Evolutionary conservation across 169 alveolate species (phyloP), one percentile per base, ranked within the genome.

Genomic region (Babesia divergens): DNA sequence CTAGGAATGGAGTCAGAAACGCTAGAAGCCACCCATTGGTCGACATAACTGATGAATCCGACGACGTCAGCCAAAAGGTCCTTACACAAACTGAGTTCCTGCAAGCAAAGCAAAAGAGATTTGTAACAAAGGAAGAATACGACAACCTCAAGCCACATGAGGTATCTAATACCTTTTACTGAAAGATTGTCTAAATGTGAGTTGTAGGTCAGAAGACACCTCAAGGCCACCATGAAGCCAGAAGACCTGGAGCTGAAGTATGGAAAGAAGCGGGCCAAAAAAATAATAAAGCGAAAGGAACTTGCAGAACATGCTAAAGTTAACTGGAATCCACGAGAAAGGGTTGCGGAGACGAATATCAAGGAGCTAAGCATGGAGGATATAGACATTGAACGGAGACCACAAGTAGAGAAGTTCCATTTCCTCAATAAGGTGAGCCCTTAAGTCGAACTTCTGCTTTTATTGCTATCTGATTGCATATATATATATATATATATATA

Each of bases 71-170:
- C 50, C n/a, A 40, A 16, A 50, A 51, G 22, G 69, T 65, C 31
- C 37, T 75, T 6, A 52, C 71, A 14, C 52, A 37, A 22, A 46
- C 62, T 26, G 71, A 65, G 70, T 75, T 64, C 54, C 44, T 75
- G 52, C 53, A 37, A 20, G 53, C 60, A 2, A 65, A 64, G 24
- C 47, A 58, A 28, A 50, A 70, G 3, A 38, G 53, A 22, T 37
- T 65, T 26, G 47, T 65, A 6, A 31, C 49, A 6, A 62, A 65
- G 26, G 54, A 60, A 24, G 70, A 65, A 13, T 75, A 62, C 40
- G 55, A 50, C 22, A 64, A 66, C 7, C 52, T 75, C 8, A 75
- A 75, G 26, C 84, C 84, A 0, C 84, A 75, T 54, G 84, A 75
- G 64, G 84, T 75, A 26, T 20, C 42, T 28, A 14, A 8, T 3